Percentiles rank a stretch among this genome's conserved stretches.
phyloP scores from a whole-genome alignment of 768 basidiomycete species.

The Pulveroboletus sp. region DNA sequence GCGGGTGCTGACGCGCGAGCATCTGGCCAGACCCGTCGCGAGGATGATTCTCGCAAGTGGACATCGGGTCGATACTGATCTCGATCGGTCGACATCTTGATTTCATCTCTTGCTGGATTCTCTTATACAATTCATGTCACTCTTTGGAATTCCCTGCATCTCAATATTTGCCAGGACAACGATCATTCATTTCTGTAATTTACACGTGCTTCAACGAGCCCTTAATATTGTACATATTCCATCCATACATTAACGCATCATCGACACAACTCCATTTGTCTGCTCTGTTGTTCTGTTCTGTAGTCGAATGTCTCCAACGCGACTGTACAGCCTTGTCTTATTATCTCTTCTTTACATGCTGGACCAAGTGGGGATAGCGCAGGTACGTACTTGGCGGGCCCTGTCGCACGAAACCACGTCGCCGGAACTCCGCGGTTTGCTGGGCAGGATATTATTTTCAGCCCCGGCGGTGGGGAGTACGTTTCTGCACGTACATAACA shows the following conservation, averaged over 20 bases:
- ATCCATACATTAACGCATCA: constrained; percentile 28
- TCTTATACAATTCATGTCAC: constrained; percentile 32
- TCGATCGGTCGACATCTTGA: constrained; percentile 30
- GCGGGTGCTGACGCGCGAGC: constrained; percentile 27
- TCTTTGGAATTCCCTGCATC: constrained; percentile 30
- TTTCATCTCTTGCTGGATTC: constrained; percentile 34
- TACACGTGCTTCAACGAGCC: constrained; percentile 28
- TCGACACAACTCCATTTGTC: constrained; percentile 23
- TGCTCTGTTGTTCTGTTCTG: constrained; percentile 15
- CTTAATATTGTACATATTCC: constrained; percentile 36
- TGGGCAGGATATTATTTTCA: neutral
- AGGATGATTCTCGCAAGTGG: constrained; percentile 48
- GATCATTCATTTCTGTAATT: constrained; percentile 35
- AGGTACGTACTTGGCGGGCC: constrained; percentile 11
- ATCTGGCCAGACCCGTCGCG: constrained; percentile 39
- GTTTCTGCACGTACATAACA: constrained; percentile 1
- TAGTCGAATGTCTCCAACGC: constrained; percentile 21
- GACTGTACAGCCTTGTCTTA: constrained; percentile 26
- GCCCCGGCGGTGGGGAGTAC: constrained; percentile 1
- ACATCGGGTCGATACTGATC: constrained; percentile 42
- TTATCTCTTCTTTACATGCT: neutral
- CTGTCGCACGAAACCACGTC: constrained; percentile 4
- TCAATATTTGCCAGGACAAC: constrained; percentile 32
- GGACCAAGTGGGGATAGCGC: constrained; percentile 19
- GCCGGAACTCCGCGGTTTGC: constrained; percentile 31